Evolutionary conservation across 2,329 filamentous ascomycete genomes (phyloP).

Genomic region (Teratosphaeria pseudoeucalypti): DNA sequence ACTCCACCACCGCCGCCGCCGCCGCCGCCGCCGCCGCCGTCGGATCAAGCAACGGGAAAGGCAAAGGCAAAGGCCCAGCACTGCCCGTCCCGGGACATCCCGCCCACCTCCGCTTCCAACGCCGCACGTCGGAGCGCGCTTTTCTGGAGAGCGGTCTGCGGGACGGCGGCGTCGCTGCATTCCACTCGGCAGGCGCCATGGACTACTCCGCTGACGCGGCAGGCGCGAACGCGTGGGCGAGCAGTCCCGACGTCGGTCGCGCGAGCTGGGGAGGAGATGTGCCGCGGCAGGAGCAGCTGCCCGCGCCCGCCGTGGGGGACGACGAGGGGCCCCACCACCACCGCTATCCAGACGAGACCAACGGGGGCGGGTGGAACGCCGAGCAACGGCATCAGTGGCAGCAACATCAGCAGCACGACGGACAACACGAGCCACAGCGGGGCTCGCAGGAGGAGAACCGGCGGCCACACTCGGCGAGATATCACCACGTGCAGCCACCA

Average conservation of each 20-base stretch:
- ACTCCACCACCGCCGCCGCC: not conserved
- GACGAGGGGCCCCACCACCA: not conserved
- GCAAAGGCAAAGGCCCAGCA: constrained; percentile 12
- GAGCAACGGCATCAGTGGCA: constrained; percentile 20
- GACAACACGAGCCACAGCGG: constrained; percentile 21
- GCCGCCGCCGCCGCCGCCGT: not conserved
- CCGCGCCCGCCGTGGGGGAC: constrained; percentile 17
- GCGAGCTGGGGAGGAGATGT: constrained; percentile 34
- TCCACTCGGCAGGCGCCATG: constrained; percentile 36
- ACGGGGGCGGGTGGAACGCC: not conserved
- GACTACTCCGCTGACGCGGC: constrained; percentile 49
- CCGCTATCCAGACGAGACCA: constrained; percentile 1
- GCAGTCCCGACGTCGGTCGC: constrained; percentile 44
- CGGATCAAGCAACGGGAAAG: constrained; percentile 2
- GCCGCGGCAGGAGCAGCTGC: constrained; percentile 16
- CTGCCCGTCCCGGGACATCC: constrained; percentile 1
- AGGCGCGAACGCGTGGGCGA: constrained; percentile 55
- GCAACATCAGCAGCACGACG: constrained; percentile 27
- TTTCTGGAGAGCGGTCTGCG: constrained; percentile 23
- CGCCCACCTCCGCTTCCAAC: constrained; percentile 25
- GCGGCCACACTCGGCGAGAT: constrained; percentile 20
- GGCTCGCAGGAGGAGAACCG: constrained; percentile 18
- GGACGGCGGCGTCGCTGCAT: constrained; percentile 8
- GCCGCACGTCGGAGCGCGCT: constrained; percentile 25
- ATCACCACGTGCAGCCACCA: constrained; percentile 18